Percentiles rank a stretch among this genome's conserved stretches.
Conservation (phyloP, 768 basidiomycete genomes). For the Lactarius sanguifluus region DNA sequence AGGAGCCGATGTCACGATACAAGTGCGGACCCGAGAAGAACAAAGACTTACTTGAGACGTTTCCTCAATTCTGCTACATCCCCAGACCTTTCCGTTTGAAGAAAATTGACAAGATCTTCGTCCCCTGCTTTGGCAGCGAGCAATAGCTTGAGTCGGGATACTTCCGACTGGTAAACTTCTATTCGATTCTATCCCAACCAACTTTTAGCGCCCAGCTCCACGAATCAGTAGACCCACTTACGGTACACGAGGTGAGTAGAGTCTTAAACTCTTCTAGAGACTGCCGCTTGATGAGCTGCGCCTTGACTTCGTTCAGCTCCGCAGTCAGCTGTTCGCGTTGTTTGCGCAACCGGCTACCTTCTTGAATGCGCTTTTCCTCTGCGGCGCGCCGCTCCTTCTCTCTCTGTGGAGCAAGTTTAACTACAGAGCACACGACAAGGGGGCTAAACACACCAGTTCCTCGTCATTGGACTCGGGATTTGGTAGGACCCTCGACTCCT, state of each 20-base stretch:
- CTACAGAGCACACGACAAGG: background rate
- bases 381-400: constrained; percentile 22
- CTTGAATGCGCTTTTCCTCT: constrained; percentile 27
- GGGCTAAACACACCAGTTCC: constrained; percentile 12
- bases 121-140: constrained; percentile 74
- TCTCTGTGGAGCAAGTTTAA: background rate
- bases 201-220: background rate
- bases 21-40: background rate
- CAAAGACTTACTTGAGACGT: constrained; percentile 51
- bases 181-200: constrained; percentile 62
- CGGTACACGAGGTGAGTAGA: constrained; percentile 22
- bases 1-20: constrained; percentile 9
- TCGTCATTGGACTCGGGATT: constrained; percentile 19
- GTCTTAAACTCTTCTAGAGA: constrained; percentile 24
- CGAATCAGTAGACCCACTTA: constrained; percentile 1
- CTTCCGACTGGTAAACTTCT: constrained; percentile 64
- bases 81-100: constrained; percentile 56
- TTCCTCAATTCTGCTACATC: constrained; percentile 50
- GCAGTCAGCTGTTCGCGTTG: constrained; percentile 28
- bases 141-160: constrained; percentile 66
- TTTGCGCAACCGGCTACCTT: constrained; percentile 27
- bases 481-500: constrained; percentile 10
- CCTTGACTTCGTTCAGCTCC: constrained; percentile 27
- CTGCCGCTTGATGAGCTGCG: constrained; percentile 26
- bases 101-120: constrained; percentile 70